Conservation (phyloP, 2,329 filamentous ascomycete genomes). For the Domatiomyces globalis region DNA sequence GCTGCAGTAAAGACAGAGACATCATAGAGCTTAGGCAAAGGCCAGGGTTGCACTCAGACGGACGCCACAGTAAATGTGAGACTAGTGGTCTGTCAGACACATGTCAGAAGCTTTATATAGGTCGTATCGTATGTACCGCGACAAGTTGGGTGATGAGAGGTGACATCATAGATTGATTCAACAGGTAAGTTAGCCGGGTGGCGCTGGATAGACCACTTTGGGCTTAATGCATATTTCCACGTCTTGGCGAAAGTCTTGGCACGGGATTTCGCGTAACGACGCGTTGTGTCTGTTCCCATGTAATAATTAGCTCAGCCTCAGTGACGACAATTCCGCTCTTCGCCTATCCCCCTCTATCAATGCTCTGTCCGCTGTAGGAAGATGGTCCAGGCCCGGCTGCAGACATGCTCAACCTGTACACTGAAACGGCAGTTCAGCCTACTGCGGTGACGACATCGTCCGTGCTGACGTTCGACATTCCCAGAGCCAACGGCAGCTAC, state of each 20-base stretch:
- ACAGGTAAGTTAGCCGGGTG: too few relatives aligned
- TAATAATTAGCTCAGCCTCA: not conserved
- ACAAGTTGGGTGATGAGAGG: too few relatives aligned
- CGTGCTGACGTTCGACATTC: constrained; percentile 9
- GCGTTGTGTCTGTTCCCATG: too few relatives aligned
- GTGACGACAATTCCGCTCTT: not conserved
- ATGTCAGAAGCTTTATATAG: not conserved
- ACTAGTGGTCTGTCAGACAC: not conserved
- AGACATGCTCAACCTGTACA: constrained; percentile 18
- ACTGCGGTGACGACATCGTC: constrained; percentile 9
- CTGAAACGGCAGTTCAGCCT: constrained; percentile 15
- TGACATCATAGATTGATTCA: too few relatives aligned
- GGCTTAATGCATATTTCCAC: not conserved
- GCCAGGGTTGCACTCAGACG: too few relatives aligned
- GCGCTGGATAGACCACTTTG: too few relatives aligned
- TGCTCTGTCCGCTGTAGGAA: not conserved
- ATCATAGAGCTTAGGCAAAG: too few relatives aligned
- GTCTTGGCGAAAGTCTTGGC: not conserved
- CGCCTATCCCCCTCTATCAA: not conserved
- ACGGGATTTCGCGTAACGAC: not conserved
- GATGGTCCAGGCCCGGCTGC: not conserved
- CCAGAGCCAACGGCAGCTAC: constrained; percentile 13
- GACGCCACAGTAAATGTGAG: not conserved
- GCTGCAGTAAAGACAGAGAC: too few relatives aligned
- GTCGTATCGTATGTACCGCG: not conserved